Evolutionary conservation across 2,329 filamentous ascomycete genomes (phyloP), one percentile per base, ranked within the genome.

Genomic region (Diplocarpon rosae): DNA sequence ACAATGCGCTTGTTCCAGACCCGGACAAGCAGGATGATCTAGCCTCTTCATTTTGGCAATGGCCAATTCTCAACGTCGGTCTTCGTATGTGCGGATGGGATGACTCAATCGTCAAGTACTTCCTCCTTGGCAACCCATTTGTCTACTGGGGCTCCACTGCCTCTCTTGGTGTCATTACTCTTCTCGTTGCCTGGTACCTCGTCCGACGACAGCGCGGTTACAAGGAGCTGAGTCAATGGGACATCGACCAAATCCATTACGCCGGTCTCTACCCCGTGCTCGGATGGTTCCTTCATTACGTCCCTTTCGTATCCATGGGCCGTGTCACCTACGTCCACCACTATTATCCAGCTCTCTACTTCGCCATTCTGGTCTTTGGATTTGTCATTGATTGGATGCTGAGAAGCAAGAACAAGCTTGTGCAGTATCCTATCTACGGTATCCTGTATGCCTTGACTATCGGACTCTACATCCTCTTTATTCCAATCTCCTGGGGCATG

Each of bases 11-110:
- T 37, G 87, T 98, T 15, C 92, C 92, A 3, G 92, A 98, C 60
- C 90, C 92, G 4, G 92, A 98, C 65, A 98, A 98, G 76, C 92
- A 98, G 65, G 92, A 98, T 60, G 92, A 98, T 60, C 78, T 98
- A 38, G 92, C 92, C 28, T 98, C 92, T 12, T 74, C 88, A 54
- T 95, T 89, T 72, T 98, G 92, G 92, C 89, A 98, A 68, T 98
- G 92, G 92, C 92, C 92, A 15, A 78, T 98, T 52, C 78, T 98
- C 33, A 73, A 96, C 59, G 92, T 96, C 46, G 92, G 92, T 62
- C 79, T 98, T 43, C 85, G 93, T 50, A 98, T 98, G 92, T 98
- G 92, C 67, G 85, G 89, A 55, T 98, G 92, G 93, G 89, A 93
- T 57, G 89, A 98, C 61, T 78, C 80, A 58, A 88, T 87, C 54